Percentiles rank a stretch among this genome's conserved stretches.
Evolutionary conservation across 306 rosid species (phyloP).

Genomic region (Urtica urens): DNA sequence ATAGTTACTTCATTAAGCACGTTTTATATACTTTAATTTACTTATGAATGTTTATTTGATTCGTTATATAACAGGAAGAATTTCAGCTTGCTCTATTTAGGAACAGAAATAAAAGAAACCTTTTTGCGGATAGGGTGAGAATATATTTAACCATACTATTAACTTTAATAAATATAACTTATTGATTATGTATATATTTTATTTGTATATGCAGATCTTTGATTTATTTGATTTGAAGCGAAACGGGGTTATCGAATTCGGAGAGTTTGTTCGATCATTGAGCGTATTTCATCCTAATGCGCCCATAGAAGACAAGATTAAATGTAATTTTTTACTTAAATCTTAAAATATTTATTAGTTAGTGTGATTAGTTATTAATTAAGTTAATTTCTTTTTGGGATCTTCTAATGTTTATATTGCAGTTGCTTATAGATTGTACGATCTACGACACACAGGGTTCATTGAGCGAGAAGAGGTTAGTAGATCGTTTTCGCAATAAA

Average conservation of each 20-base stretch:
- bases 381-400: background rate
- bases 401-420: too few species aligned
- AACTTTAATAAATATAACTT: background rate
- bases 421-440: slow-evolving; percentile 83
- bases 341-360: background rate
- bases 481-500: too few species aligned
- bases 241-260: slow-evolving; percentile 79
- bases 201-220: slow-evolving; percentile 45
- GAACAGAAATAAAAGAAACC: slow-evolving; percentile 47
- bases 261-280: slow-evolving; percentile 74
- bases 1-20: background rate
- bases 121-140: slow-evolving; percentile 76
- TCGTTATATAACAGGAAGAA: slow-evolving; percentile 62
- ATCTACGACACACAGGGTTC: slow-evolving; percentile 68
- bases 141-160: background rate
- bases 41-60: background rate
- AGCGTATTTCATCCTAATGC: slow-evolving; percentile 75
- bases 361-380: background rate
- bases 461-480: slow-evolving; percentile 78
- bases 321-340: slow-evolving; percentile 36
- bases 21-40: background rate
- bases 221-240: slow-evolving; percentile 66
- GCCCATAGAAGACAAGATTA: slow-evolving; percentile 51
- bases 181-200: background rate
- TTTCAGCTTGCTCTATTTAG: slow-evolving; percentile 80